Conservation (phyloP, 73 alveolate genomes). For the Blepharisma stoltei region DNA sequence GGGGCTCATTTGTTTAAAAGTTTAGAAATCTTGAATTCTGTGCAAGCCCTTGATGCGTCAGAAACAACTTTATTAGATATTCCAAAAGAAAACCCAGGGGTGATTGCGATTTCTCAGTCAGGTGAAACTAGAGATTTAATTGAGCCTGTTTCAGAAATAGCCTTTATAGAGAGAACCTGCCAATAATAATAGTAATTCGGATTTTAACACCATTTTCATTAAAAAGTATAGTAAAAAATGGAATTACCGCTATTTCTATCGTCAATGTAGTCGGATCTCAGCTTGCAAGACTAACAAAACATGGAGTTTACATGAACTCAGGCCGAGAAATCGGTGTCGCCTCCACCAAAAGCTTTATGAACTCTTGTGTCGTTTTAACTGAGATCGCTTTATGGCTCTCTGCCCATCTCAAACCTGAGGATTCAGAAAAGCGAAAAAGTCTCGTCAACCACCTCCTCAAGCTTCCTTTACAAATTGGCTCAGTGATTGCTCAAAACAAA, state of each 20-base stretch:
- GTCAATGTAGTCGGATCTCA: conserved; percentile 76
- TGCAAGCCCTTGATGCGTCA: conserved; percentile 62
- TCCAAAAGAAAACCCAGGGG: conserved; percentile 54
- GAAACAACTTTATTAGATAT: conserved; percentile 53
- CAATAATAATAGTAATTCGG: too few relatives aligned
- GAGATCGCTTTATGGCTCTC: conserved; percentile 48
- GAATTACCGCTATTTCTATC: conserved; percentile 62
- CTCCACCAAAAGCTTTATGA: conserved; percentile 77
- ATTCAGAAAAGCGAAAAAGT: neutral
- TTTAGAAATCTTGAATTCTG: conserved; percentile 50
- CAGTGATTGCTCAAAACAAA: conserved; percentile 39
- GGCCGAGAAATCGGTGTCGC: conserved; percentile 95
- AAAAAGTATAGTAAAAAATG: conserved; percentile 33
- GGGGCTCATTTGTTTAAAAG: conserved; percentile 56
- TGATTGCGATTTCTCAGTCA: conserved; percentile 66
- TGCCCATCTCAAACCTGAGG: neutral
- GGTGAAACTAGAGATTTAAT: conserved; percentile 89
- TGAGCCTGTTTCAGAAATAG: conserved; percentile 52
- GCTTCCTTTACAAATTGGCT: conserved; percentile 46
- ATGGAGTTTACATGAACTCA: conserved; percentile 86
- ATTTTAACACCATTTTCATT: too few relatives aligned
- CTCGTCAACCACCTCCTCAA: conserved; percentile 30
- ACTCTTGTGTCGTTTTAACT: conserved; percentile 41
- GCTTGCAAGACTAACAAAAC: conserved; percentile 69
- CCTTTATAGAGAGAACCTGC: too few relatives aligned